Conservation (phyloP, 2,329 filamentous ascomycete genomes). For the Apiospora malaysiana region DNA sequence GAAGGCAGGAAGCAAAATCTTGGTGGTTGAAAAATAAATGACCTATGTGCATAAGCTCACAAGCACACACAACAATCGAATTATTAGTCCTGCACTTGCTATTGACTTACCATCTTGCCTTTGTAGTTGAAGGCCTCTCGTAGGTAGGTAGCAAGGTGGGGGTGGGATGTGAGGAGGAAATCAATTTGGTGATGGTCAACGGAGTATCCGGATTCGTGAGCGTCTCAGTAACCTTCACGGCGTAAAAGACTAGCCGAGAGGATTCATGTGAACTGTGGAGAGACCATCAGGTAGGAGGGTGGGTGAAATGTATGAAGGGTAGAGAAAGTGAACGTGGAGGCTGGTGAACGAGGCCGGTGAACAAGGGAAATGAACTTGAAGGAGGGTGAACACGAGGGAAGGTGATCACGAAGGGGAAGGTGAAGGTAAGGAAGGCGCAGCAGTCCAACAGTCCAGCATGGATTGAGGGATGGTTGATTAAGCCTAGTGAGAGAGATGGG, state of each 20-base stretch:
- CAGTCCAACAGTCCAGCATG: neutral
- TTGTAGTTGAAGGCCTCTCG: neutral
- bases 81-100: neutral
- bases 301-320: neutral
- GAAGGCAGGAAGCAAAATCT: neutral
- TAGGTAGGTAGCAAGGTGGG: neutral
- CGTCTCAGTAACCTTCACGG: neutral
- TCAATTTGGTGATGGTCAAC: neutral
- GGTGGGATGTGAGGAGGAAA: neutral
- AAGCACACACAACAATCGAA: neutral
- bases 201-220: neutral
- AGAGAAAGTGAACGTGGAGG: neutral
- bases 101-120: constrained; percentile 30
- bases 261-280: neutral
- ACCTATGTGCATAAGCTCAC: constrained; percentile 19
- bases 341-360: no score
- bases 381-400: no score
- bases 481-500: no score
- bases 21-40: neutral
- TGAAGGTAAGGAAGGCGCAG: neutral
- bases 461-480: neutral
- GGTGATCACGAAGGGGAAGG: no score
- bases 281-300: neutral
- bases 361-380: no score
- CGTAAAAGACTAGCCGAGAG: neutral